A percentile compares a stretch with the other conserved stretches of the same genome.
phyloP scores from a whole-genome alignment of 169 alveolate species.

The Babesia divergens region DNA sequence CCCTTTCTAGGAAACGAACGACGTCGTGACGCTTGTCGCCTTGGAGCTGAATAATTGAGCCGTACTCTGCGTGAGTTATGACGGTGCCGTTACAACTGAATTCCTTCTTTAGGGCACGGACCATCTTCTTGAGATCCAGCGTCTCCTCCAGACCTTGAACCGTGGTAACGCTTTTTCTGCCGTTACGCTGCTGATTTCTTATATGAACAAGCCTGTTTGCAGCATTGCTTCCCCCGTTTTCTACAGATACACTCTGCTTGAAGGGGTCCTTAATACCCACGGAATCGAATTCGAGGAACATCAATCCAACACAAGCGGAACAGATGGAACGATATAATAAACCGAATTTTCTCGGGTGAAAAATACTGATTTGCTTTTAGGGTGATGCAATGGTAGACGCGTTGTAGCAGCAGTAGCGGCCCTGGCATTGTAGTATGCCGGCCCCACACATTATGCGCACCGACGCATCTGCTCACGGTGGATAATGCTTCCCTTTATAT shows the following conservation, averaged over 20 bases:
- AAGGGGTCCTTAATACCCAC: slow-evolving; percentile 69
- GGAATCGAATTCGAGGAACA: slow-evolving; percentile 68
- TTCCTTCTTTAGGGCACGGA: slow-evolving; percentile 88
- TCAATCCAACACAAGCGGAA: slow-evolving; percentile 23
- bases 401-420: background rate
- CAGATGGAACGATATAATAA: background rate
- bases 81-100: slow-evolving; percentile 92
- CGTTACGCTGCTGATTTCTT: slow-evolving; percentile 91
- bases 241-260: slow-evolving; percentile 57
- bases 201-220: slow-evolving; percentile 75
- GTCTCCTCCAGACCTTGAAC: slow-evolving; percentile 90
- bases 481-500: too few species aligned
- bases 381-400: background rate
- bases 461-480: slow-evolving; percentile 9
- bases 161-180: slow-evolving; percentile 91
- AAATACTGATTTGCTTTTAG: background rate
- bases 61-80: slow-evolving; percentile 88
- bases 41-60: slow-evolving; percentile 88
- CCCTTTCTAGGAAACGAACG: slow-evolving; percentile 84
- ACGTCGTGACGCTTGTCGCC: slow-evolving; percentile 87
- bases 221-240: slow-evolving; percentile 57
- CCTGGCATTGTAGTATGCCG: slow-evolving; percentile 1
- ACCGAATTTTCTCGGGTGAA: slow-evolving; percentile 18
- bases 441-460: slow-evolving; percentile 25
- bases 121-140: slow-evolving; percentile 87